Evolutionary conservation across 2,329 filamentous ascomycete genomes (phyloP), one percentile per base, ranked within the genome.

Genomic region (Lachnellula occidentalis): DNA sequence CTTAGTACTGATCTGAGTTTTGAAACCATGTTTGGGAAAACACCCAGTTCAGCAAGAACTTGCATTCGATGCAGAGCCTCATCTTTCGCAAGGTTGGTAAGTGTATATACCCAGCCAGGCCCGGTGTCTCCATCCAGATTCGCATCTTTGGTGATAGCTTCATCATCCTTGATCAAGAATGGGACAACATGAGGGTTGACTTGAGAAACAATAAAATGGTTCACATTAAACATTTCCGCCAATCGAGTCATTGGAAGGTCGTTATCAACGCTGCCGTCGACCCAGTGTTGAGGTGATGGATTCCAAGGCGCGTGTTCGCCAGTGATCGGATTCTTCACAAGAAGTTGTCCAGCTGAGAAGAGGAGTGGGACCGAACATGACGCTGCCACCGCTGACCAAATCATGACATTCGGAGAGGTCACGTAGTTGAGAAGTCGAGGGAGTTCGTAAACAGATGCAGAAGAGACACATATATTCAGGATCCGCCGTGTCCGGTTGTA

Each of bases 171-270:
- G 15, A 82, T 77, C 15, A 96, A 74, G 65, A 97, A 96, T 0
- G 90, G 90, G 0, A 95, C 83, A 8, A 96, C 89, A 64, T 97
- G 92, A 0, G 92, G 92, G 65, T 97, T 97, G 49, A 96, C 91
- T 69, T 97, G 92, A 0, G 91, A 96, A 17, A 96, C 92, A 62
- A 97, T 96, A 67, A 96, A 96, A 69, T 96, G 92, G 66, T 96
- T 96, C 68, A 96, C 92, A 66, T 96, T 96, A 76, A 96, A 96
- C 87, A 96, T 92, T 67, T 96, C 91, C 1, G 91, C 85, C 15
- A 97, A 77, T 2, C 90, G 83, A 19, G 87, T 90, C 83, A 95
- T 95, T 1, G 92, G 92, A 2, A 97, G 76, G 69, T 97, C 92
- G 56, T 94, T 94, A 68, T 96, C 91, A 21, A 97, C 90, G 1